Evolutionary conservation across 2,329 filamentous ascomycete genomes (phyloP).

Genomic region (Ceratocystis ficicola): DNA sequence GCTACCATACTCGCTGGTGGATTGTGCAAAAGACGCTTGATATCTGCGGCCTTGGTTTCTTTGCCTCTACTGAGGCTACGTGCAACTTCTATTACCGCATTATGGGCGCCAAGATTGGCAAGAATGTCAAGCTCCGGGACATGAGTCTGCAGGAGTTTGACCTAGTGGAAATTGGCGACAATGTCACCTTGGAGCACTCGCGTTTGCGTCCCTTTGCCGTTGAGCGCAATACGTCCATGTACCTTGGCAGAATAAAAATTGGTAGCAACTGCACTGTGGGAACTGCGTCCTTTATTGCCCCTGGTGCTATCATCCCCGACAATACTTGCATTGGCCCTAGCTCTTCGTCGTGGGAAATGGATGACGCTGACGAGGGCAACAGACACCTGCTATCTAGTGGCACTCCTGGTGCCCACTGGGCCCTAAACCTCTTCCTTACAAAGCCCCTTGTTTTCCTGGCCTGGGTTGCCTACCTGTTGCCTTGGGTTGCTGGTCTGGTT

Average conservation of each 20-base stretch:
- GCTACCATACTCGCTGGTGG: slow-evolving; percentile 49
- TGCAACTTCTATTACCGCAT: slow-evolving; percentile 38
- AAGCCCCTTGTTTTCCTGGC: slow-evolving; percentile 32
- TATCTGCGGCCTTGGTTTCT: slow-evolving; percentile 38
- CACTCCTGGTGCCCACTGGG: slow-evolving; percentile 36
- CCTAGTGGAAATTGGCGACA: slow-evolving; percentile 42
- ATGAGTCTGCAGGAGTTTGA: slow-evolving; percentile 44
- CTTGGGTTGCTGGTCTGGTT: slow-evolving; percentile 35
- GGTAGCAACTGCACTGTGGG: slow-evolving; percentile 39
- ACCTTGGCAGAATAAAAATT: slow-evolving; percentile 40
- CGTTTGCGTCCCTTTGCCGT: slow-evolving; percentile 42
- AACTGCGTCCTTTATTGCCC: slow-evolving; percentile 38
- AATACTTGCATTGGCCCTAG: slow-evolving; percentile 44
- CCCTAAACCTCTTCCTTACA: slow-evolving; percentile 33
- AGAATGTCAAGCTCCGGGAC: slow-evolving; percentile 36
- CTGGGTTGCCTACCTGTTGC: slow-evolving; percentile 35
- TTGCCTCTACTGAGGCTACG: slow-evolving; percentile 32
- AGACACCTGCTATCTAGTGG: slow-evolving; percentile 33
- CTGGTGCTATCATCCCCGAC: slow-evolving; percentile 38
- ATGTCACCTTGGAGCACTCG: slow-evolving; percentile 37
- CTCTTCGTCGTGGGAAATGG: slow-evolving; percentile 45
- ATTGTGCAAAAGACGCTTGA: slow-evolving; percentile 42
- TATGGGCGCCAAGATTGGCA: slow-evolving; percentile 42
- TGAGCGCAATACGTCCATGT: slow-evolving; percentile 47
- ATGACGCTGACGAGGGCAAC: slow-evolving; percentile 37